phyloP scores from a whole-genome alignment of 345 rosid genomes.

The Bretschneidera sinensis region DNA sequence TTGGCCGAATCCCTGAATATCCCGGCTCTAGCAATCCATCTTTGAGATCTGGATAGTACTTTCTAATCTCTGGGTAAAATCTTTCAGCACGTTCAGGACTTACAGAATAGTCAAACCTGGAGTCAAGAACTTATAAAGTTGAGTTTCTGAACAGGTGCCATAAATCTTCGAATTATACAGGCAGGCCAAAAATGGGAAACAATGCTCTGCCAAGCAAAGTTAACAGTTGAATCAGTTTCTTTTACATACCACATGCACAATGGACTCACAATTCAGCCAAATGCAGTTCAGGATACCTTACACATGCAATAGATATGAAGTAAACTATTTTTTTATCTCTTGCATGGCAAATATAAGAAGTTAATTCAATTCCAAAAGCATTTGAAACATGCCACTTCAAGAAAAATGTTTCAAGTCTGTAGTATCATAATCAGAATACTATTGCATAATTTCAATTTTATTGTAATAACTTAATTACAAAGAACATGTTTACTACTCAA shows the following conservation, averaged over 20 bases:
- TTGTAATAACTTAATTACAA: no score
- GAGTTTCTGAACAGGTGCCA: conserved; percentile 4
- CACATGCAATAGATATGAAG: not conserved
- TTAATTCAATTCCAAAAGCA: not conserved
- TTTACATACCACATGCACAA: no score
- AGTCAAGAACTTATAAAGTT: conserved; percentile 11
- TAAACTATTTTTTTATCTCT: no score
- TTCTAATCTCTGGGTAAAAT: conserved; percentile 74
- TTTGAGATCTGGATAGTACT: conserved; percentile 70
- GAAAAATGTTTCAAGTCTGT: no score
- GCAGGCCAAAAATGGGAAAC: not conserved
- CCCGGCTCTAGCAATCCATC: conserved; percentile 72
- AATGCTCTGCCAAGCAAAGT: not conserved
- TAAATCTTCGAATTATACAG: not conserved
- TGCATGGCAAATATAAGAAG: not conserved
- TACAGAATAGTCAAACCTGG: conserved; percentile 73
- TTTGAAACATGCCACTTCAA: not conserved
- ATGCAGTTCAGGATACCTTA: no score
- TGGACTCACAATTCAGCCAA: no score
- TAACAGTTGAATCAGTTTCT: conserved; percentile 1
- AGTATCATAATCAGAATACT: no score
- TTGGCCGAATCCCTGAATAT: conserved; percentile 85
- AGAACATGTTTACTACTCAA: no score
- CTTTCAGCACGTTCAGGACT: conserved; percentile 39
- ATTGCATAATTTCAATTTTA: no score